These are phyloP conservation scores for Tulasnella sp. DNA, from an alignment of 768 basidiomycete species.

Conservation along the genomic window DNA sequence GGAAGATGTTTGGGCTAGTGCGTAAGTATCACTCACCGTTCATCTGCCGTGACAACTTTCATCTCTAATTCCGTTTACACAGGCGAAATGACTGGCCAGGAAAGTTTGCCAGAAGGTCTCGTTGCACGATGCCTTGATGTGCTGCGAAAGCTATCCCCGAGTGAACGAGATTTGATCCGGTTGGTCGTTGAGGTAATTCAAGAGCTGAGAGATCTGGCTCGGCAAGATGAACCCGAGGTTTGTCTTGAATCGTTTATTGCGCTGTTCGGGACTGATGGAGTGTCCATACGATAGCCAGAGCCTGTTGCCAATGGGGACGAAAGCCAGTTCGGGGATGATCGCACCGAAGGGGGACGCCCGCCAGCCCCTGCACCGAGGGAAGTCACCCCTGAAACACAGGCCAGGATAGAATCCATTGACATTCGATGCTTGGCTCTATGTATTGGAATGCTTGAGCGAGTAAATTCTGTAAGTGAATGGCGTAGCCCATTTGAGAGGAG, in stretches of 20 bases:
- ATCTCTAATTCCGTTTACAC: background rate
- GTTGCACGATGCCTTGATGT: slow-evolving; percentile 79
- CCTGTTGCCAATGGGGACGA: slow-evolving; percentile 24
- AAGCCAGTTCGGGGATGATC: slow-evolving; percentile 35
- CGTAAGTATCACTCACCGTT: slow-evolving; percentile 47
- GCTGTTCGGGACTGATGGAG: slow-evolving; percentile 15
- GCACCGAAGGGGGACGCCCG: slow-evolving; percentile 32
- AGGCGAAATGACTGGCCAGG: slow-evolving; percentile 80
- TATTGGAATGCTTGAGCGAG: slow-evolving; percentile 79
- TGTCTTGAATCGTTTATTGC: slow-evolving; percentile 19
- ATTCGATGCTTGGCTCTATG: slow-evolving; percentile 70
- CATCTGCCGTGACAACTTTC: background rate
- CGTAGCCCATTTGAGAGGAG: background rate
- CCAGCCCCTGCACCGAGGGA: slow-evolving; percentile 32
- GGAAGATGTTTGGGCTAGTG: slow-evolving; percentile 82
- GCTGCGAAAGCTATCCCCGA: slow-evolving; percentile 61
- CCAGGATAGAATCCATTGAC: slow-evolving; percentile 59
- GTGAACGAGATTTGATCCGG: slow-evolving; percentile 80
- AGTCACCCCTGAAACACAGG: slow-evolving; percentile 58
- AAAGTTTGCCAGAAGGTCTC: slow-evolving; percentile 62
- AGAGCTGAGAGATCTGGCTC: slow-evolving; percentile 60
- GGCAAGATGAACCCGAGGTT: slow-evolving; percentile 39
- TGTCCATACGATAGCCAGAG: slow-evolving; percentile 1
- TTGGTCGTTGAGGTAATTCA: slow-evolving; percentile 85
- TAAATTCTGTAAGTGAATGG: slow-evolving; percentile 62